Evolutionary conservation across 2,329 filamentous ascomycete species (phyloP).

Genomic region (Xylariomycetidae sp.): DNA sequence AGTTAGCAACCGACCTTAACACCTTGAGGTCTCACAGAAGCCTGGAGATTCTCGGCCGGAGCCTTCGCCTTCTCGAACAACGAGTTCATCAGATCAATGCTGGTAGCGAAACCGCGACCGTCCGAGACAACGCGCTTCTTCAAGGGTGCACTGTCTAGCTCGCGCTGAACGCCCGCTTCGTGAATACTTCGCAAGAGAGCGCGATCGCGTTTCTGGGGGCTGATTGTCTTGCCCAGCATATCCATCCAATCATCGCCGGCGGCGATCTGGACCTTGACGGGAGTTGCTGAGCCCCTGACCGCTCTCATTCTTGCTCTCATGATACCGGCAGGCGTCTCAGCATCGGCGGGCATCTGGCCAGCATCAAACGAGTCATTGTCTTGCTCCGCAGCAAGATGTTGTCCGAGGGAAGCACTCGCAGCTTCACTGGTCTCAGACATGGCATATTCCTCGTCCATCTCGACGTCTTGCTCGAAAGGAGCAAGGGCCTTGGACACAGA

Average conservation of each 20-base stretch:
- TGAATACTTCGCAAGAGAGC: conserved; percentile 58
- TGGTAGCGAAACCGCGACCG: conserved; percentile 69
- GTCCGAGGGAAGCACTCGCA: conserved; percentile 70
- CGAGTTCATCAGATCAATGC: conserved; percentile 95
- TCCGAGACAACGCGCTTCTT: conserved; percentile 34
- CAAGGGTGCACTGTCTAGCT: conserved; percentile 23
- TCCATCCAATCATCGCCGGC: conserved; percentile 86
- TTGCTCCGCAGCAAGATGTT: conserved; percentile 72
- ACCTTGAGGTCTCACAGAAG: conserved; percentile 52
- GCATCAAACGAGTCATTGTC: conserved; percentile 50
- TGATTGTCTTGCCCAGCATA: conserved; percentile 89
- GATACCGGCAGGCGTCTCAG: conserved; percentile 54
- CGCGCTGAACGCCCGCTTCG: conserved; percentile 54
- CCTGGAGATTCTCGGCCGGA: conserved; percentile 47
- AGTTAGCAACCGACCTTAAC: conserved; percentile 74
- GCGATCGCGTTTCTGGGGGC: conserved; percentile 86
- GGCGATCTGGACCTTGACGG: conserved; percentile 53
- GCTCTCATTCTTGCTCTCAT: conserved; percentile 59
- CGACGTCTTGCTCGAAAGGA: conserved; percentile 58
- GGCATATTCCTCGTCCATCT: conserved; percentile 72
- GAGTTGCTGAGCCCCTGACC: conserved; percentile 53
- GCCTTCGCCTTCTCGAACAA: conserved; percentile 71
- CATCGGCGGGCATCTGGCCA: conserved; percentile 38
- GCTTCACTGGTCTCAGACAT: conserved; percentile 64
- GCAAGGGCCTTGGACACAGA: conserved; percentile 58